Conservation (phyloP, 2,329 filamentous ascomycete species). For the Apiospora marii region DNA sequence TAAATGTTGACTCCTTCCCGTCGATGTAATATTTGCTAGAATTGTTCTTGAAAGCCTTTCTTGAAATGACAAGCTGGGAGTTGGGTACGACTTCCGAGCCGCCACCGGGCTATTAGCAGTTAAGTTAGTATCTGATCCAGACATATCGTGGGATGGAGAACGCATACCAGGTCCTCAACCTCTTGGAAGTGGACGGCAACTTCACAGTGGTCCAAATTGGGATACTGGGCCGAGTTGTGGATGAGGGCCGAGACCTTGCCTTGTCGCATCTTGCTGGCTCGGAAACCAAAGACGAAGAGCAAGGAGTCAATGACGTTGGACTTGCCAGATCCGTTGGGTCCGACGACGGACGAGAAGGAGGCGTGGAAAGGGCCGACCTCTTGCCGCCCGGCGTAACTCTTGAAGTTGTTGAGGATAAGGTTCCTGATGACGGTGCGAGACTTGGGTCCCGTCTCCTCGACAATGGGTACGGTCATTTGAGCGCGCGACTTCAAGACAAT, state of each 20-base stretch:
- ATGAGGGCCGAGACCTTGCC: slow-evolving; percentile 98
- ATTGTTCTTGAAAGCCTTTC: slow-evolving; percentile 97
- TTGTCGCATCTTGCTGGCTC: slow-evolving; percentile 98
- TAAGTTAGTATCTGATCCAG: slow-evolving; percentile 37
- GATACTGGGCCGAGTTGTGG: slow-evolving; percentile 90
- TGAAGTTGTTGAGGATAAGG: slow-evolving; percentile 94
- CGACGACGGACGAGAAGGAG: slow-evolving; percentile 97
- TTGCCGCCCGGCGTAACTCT: slow-evolving; percentile 95
- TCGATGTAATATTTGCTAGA: slow-evolving; percentile 99
- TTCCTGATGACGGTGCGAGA: slow-evolving; percentile 92
- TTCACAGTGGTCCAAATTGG: slow-evolving; percentile 88
- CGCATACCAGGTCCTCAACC: slow-evolving; percentile 79
- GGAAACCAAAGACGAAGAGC: slow-evolving; percentile 98
- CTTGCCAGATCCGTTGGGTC: slow-evolving; percentile 97
- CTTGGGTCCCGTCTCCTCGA: slow-evolving; percentile 80
- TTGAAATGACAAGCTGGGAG: slow-evolving; percentile 86
- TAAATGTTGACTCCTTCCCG: slow-evolving; percentile 88
- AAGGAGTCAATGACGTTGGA: slow-evolving; percentile 99
- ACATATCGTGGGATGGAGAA: too few relatives aligned
- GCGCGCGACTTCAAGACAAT: slow-evolving; percentile 85
- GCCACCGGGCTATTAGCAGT: slow-evolving; percentile 65
- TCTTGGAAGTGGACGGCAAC: slow-evolving; percentile 97
- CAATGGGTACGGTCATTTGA: slow-evolving; percentile 69
- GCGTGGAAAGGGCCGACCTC: slow-evolving; percentile 96
- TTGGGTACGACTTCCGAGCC: slow-evolving; percentile 80